Evolutionary conservation across 2,329 filamentous ascomycete genomes (phyloP), one percentile per base, ranked within the genome.

Genomic region (Aschersonia sp.): DNA sequence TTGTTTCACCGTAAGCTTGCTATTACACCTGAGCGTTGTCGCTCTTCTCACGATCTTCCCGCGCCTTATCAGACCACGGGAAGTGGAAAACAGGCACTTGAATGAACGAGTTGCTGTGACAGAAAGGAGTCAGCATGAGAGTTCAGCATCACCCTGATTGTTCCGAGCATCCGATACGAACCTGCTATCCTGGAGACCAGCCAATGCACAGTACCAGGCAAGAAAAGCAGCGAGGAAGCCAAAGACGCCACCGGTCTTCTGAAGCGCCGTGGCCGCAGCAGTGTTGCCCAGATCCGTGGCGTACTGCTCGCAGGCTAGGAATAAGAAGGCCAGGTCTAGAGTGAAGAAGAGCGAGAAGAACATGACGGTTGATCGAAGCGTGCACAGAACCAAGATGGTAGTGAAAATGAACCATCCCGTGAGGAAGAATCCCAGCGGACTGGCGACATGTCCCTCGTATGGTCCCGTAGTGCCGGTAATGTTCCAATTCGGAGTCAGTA

Each of bases 11-110:
- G 20, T 20, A 20, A 20, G 20, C 20, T 20, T 20, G 20, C 20
- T 20, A 20, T 6, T 51, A 58, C 46, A 48, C 56, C 50, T 53
- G 53, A 5, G 52, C 52, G 49, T 55, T 56, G 46, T 61, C 59
- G 28, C 51, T 52, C 60, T 83, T 72, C 53, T 59, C 62, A 51
- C 81, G 76, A 51, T 62, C 64, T 64, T 80, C 74, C 52, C 76
- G 77, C 47, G 79, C 85, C 68, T 84, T 84, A 58, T 85, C 83
- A 40, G 85, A 91, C 91, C 91, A 96, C 47, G 89, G 91, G 75
- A 96, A 94, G 74, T 95, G 89, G 58, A 85, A 82, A 53, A 96
- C 89, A 46, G 89, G 91, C 52, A 94, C 80, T 65, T 92, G 75
- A 74, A 95, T 92, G 80, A 95, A 95, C 31, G 77, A 82, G 68